Evolutionary conservation across 179 eudicot genomes (phyloP).

Genomic region (Silene coronaria): DNA sequence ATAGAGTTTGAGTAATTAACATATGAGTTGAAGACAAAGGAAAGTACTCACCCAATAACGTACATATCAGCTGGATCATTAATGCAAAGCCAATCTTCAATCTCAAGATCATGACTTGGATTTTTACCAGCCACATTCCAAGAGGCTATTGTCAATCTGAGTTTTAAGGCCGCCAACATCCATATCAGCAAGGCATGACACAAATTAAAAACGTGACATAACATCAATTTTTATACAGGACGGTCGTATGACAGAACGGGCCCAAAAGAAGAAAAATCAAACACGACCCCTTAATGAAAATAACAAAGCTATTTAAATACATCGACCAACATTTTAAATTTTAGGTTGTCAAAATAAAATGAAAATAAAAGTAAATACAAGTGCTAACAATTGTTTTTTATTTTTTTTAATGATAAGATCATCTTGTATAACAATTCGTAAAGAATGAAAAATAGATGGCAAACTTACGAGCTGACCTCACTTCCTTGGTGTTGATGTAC

Average conservation of each 20-base stretch:
- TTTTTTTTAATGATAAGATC: slow-evolving; percentile 35
- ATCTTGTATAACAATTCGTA: slow-evolving; percentile 50
- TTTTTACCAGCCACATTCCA: slow-evolving; percentile 94
- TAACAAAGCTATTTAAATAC: neutral
- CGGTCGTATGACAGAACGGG: neutral
- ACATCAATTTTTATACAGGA: neutral
- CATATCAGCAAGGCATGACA: neutral
- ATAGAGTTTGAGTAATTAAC: neutral
- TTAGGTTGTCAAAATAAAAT: slow-evolving; percentile 23
- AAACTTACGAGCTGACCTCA: slow-evolving; percentile 55
- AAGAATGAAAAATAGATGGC: slow-evolving; percentile 29
- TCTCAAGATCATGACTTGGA: slow-evolving; percentile 65
- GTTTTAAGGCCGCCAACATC: neutral
- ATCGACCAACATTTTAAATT: no score
- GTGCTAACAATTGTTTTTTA: no score
- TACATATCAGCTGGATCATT: slow-evolving; percentile 79
- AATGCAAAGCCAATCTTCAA: slow-evolving; percentile 83
- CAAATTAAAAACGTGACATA: neutral
- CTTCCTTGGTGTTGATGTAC: slow-evolving; percentile 77
- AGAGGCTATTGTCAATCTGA: slow-evolving; percentile 67
- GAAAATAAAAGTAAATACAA: no score
- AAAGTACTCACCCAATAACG: slow-evolving; percentile 65
- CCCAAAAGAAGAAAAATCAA: neutral
- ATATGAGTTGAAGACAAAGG: neutral
- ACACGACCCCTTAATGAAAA: neutral